phyloP scores from a whole-genome alignment of 768 basidiomycete genomes.

The Leccinum arenicola region DNA sequence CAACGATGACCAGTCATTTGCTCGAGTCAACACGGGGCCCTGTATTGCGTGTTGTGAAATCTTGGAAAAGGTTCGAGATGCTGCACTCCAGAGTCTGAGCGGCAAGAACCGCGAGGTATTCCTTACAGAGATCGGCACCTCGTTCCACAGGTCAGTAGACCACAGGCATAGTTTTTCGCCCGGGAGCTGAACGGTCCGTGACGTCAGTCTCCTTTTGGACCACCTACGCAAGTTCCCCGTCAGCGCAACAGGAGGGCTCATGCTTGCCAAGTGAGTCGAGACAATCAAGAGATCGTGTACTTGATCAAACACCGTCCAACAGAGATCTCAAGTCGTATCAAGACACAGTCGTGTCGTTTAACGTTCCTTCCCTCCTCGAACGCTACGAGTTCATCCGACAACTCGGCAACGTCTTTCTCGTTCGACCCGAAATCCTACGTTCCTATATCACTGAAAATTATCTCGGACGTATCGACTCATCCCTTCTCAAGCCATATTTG shows the following conservation, averaged over 20 bases:
- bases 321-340: constrained; percentile 98
- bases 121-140: constrained; percentile 89
- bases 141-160: constrained; percentile 76
- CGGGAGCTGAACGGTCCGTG: constrained; percentile 6
- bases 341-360: constrained; percentile 81
- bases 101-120: constrained; percentile 94
- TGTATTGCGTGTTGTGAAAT: constrained; percentile 83
- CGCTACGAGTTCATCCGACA: constrained; percentile 98
- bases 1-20: constrained; percentile 94
- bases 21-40: constrained; percentile 91
- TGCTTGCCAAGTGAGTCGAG: constrained; percentile 87
- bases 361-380: constrained; percentile 80
- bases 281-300: neutral
- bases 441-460: constrained; percentile 95
- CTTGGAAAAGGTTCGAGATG: constrained; percentile 78
- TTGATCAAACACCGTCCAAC: constrained; percentile 4
- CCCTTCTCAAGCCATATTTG: constrained; percentile 86
- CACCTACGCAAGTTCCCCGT: constrained; percentile 96
- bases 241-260: constrained; percentile 92
- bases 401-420: constrained; percentile 94
- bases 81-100: constrained; percentile 70
- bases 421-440: constrained; percentile 91
- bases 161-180: neutral
- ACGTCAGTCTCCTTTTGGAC: constrained; percentile 76
- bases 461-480: constrained; percentile 86